Conservation (phyloP, 208 protist species). For the Lotmaria passim region DNA sequence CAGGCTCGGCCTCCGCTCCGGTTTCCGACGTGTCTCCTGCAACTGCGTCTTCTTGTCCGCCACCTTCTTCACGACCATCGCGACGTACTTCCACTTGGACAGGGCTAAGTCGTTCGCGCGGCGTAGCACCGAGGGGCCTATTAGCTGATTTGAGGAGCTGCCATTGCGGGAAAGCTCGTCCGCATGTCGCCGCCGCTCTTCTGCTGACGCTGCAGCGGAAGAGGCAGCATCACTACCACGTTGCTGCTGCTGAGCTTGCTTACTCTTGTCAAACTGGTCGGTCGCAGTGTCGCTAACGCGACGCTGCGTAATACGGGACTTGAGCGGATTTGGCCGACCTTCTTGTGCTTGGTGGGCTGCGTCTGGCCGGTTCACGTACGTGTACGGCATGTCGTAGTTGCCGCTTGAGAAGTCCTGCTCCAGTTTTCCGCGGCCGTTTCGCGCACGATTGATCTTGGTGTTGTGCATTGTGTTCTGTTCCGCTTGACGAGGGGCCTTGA, state of each 20-base stretch:
- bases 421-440: not conserved
- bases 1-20: not conserved
- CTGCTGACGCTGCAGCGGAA: not conserved
- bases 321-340: not conserved
- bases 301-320: not conserved
- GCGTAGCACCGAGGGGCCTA: slow-evolving; percentile 1
- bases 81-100: slow-evolving; percentile 20
- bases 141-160: not conserved
- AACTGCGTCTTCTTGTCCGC: slow-evolving; percentile 13
- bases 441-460: not conserved
- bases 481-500: not conserved
- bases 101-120: slow-evolving; percentile 13
- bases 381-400: slow-evolving; percentile 2
- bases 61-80: slow-evolving; percentile 10
- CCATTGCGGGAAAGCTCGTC: not conserved
- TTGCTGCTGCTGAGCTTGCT: no score
- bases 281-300: not conserved
- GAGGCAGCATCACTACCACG: no score
- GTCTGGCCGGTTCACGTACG: slow-evolving; percentile 1
- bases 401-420: not conserved
- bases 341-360: no score
- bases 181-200: not conserved
- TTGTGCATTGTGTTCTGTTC: not conserved
- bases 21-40: slow-evolving; percentile 2
- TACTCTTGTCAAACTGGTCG: not conserved